These are phyloP conservation scores for Aspergillus sparsus DNA, from an alignment of 495 filamentous ascomycete species.

Conservation along the genomic window DNA sequence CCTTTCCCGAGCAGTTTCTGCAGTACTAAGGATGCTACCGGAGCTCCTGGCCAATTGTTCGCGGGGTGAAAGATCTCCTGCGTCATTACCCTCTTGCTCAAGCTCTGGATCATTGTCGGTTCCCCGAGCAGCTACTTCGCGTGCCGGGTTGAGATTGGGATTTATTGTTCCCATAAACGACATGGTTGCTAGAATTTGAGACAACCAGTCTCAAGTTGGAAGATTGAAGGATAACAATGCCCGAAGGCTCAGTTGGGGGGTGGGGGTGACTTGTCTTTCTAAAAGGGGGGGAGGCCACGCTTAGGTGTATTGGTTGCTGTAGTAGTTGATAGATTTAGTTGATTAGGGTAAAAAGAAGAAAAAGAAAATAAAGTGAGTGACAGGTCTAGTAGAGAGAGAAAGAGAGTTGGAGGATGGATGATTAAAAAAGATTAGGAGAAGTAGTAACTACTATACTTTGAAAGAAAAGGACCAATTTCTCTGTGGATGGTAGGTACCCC, in stretches of 20 bases:
- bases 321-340: no score
- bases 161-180: conserved; percentile 45
- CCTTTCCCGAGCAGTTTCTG: conserved; percentile 37
- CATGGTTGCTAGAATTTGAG: conserved; percentile 32
- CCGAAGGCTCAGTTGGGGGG: conserved; percentile 17
- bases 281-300: neutral
- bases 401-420: no score
- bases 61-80: neutral
- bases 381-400: no score
- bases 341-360: no score
- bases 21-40: conserved; percentile 33
- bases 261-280: neutral
- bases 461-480: neutral
- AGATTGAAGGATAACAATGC: conserved; percentile 7
- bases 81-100: neutral
- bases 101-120: conserved; percentile 11
- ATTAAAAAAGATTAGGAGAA: no score
- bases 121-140: conserved; percentile 16
- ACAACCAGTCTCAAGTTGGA: conserved; percentile 23
- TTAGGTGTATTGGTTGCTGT: no score
- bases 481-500: conserved; percentile 4
- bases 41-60: conserved; percentile 26
- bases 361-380: neutral
- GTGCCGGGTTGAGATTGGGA: conserved; percentile 32
- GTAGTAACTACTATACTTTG: neutral